Evolutionary conservation across 2,329 filamentous ascomycete species (phyloP).

Genomic region (Microsporum ferrugineum): DNA sequence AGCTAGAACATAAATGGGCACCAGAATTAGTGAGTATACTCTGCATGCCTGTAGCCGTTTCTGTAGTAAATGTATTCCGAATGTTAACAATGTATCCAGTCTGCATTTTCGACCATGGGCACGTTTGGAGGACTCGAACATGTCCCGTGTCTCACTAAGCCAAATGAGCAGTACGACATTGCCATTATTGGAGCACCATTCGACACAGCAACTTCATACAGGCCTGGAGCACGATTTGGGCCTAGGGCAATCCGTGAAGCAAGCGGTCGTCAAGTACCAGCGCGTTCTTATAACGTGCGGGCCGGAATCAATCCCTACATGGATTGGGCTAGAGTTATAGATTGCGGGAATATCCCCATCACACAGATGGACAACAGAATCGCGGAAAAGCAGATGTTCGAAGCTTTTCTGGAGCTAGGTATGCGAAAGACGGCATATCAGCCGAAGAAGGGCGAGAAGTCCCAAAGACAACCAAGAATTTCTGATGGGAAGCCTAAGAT

Average conservation of each 20-base stretch:
- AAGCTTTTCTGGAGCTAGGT: constrained; percentile 61
- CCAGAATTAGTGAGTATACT: not conserved
- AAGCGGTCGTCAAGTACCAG: constrained; percentile 66
- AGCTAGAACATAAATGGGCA: not conserved
- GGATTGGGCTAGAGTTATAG: constrained; percentile 65
- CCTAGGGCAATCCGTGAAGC: constrained; percentile 78
- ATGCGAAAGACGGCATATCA: constrained; percentile 28
- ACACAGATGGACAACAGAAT: constrained; percentile 77
- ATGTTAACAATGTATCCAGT: constrained; percentile 26
- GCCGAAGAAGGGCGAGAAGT: constrained; percentile 9
- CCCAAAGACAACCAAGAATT: constrained; percentile 22
- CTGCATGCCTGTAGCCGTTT: not conserved
- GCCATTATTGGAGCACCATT: constrained; percentile 62
- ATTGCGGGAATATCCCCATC: constrained; percentile 84
- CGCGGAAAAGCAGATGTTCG: constrained; percentile 72
- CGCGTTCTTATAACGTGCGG: constrained; percentile 71
- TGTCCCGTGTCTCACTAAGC: constrained; percentile 57
- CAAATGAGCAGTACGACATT: constrained; percentile 55
- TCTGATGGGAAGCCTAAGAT: constrained; percentile 40
- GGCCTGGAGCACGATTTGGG: constrained; percentile 66
- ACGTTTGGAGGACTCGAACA: constrained; percentile 62
- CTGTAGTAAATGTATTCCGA: not conserved
- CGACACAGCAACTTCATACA: constrained; percentile 60
- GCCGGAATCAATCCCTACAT: constrained; percentile 73
- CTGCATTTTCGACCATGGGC: constrained; percentile 62